These are phyloP conservation scores for Chrysoporthe puriensis DNA, from an alignment of 2,329 filamentous ascomycete species.

Conservation along the genomic window DNA sequence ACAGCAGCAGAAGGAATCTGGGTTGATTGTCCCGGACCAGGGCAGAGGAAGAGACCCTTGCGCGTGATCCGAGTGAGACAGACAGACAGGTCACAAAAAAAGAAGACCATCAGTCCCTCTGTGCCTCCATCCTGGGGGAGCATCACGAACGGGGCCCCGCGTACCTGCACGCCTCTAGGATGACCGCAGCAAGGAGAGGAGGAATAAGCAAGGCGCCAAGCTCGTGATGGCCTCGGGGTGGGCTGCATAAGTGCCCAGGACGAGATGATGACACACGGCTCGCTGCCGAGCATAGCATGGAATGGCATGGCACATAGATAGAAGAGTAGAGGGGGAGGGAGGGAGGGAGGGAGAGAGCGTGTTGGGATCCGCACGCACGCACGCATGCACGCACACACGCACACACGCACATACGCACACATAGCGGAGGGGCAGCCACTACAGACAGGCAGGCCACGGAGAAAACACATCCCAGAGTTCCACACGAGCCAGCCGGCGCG, in stretches of 20 bases:
- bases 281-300: background rate
- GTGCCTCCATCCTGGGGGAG: too few species aligned
- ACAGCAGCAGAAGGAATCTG: background rate
- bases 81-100: background rate
- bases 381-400: too few species aligned
- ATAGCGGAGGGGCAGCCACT: too few species aligned
- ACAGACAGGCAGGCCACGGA: background rate
- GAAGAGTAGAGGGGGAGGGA: background rate
- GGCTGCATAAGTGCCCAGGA: background rate
- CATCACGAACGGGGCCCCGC: too few species aligned
- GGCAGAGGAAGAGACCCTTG: background rate
- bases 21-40: too few species aligned
- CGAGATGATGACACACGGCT: background rate
- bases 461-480: conserved; percentile 1
- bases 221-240: background rate
- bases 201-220: background rate
- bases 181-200: too few species aligned
- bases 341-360: background rate
- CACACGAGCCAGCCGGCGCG: background rate
- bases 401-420: too few species aligned
- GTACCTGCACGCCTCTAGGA: too few species aligned
- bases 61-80: background rate
- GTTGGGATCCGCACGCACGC: background rate
- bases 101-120: too few species aligned
- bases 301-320: background rate